These are phyloP conservation scores for Circinella umbellata DNA, from an alignment of 371 early-diverging fungal species.

Conservation along the genomic window DNA sequence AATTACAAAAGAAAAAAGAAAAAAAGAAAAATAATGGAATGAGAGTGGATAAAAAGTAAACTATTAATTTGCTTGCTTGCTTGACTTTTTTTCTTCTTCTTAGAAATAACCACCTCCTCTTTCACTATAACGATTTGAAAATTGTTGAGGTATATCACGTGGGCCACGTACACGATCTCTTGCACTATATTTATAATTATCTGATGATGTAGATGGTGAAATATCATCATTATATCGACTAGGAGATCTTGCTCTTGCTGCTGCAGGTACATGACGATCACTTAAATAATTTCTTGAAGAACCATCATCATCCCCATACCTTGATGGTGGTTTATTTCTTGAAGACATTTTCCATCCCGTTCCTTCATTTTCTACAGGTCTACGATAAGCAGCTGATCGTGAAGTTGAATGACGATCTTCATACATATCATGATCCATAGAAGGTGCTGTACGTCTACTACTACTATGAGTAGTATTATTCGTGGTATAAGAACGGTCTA, in stretches of 20 bases:
- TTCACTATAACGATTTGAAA: neutral
- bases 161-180: conserved; percentile 16
- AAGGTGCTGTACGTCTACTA: too few species aligned
- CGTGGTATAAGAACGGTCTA: too few species aligned
- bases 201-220: neutral
- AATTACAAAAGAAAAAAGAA: neutral
- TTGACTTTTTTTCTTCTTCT: neutral
- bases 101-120: conserved; percentile 20
- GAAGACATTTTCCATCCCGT: neutral
- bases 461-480: too few species aligned
- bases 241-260: conserved; percentile 10
- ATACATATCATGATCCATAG: neutral
- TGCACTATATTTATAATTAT: conserved; percentile 3
- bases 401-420: conserved; percentile 2
- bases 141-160: conserved; percentile 10
- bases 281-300: neutral
- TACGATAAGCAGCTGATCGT: neutral
- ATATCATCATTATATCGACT: conserved; percentile 7
- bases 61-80: too few species aligned
- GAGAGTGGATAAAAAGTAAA: too few species aligned
- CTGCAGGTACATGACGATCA: conserved; percentile 4
- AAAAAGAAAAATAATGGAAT: neutral
- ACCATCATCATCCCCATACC: conserved; percentile 11
- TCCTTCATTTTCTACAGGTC: neutral
- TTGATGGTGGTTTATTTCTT: neutral